phyloP scores from a whole-genome alignment of 805 yeast species.

The Brettanomyces sp. region DNA sequence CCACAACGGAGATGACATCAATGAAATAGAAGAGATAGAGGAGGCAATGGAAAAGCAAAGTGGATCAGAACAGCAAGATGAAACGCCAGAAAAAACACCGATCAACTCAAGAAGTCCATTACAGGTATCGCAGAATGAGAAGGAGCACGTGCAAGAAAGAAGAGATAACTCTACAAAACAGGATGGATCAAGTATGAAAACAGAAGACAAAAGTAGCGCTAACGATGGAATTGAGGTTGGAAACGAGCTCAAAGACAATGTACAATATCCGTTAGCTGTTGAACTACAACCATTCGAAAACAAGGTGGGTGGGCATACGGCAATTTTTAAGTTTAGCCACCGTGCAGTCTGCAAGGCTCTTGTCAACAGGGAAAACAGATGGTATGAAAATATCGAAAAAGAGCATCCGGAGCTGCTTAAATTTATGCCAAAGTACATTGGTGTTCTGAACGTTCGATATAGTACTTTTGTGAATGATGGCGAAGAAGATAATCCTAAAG shows the following conservation, averaged over 20 bases:
- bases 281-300: conserved; percentile 87
- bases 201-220: background rate
- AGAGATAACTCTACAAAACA: background rate
- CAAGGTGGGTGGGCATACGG: conserved; percentile 97
- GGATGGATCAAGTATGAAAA: background rate
- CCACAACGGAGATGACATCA: conserved; percentile 15
- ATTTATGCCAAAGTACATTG: conserved; percentile 92
- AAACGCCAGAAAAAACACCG: no score
- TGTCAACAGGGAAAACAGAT: conserved; percentile 78
- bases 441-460: conserved; percentile 87
- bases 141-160: background rate
- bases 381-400: conserved; percentile 84
- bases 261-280: conserved; percentile 62
- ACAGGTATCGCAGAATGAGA: background rate
- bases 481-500: conserved; percentile 3
- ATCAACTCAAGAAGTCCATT: background rate
- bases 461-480: conserved; percentile 26
- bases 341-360: conserved; percentile 91
- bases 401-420: conserved; percentile 65
- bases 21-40: conserved; percentile 16
- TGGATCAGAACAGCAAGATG: background rate
- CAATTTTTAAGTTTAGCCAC: conserved; percentile 84
- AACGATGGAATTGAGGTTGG: no score
- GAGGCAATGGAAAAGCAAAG: conserved; percentile 11
- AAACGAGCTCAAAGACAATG: background rate